Percentiles rank a stretch among this genome's conserved stretches.
Evolutionary conservation across 768 basidiomycete genomes (phyloP).

Genomic region (Lactarius evosmus): DNA sequence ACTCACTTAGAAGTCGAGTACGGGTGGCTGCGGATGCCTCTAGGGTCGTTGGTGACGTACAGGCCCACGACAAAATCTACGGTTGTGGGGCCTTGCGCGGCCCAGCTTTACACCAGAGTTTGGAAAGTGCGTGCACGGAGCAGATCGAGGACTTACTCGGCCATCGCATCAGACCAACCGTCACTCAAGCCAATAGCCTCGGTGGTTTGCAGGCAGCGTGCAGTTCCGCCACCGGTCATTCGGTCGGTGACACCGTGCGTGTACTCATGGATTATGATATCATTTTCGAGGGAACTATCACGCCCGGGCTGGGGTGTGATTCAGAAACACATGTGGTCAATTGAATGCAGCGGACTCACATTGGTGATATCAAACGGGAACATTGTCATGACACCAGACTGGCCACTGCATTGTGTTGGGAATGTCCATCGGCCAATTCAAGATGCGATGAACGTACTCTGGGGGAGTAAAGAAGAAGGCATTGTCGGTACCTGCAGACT

Average conservation of each 20-base stretch:
- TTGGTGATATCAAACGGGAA: constrained; percentile 35
- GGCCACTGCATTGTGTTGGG: constrained; percentile 28
- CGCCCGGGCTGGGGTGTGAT: constrained; percentile 44
- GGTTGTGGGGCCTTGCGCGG: constrained; percentile 39
- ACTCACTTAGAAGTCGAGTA: constrained; percentile 53
- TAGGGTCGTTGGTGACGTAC: constrained; percentile 50
- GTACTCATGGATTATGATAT: constrained; percentile 50
- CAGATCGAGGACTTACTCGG: constrained; percentile 26
- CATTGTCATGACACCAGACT: constrained; percentile 46
- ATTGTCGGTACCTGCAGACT: constrained; percentile 46
- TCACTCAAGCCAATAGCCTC: constrained; percentile 70
- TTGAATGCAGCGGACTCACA: constrained; percentile 27
- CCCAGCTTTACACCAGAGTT: constrained; percentile 32
- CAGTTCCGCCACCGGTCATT: too few relatives aligned
- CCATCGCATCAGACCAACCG: constrained; percentile 56
- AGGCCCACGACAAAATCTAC: constrained; percentile 43
- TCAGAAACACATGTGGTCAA: not conserved
- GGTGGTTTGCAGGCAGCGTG: constrained; percentile 57
- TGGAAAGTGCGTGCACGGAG: constrained; percentile 11
- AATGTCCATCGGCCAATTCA: not conserved
- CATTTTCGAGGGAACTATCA: constrained; percentile 64
- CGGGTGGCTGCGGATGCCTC: constrained; percentile 54
- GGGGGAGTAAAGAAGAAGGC: constrained; percentile 45
- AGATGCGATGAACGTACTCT: constrained; percentile 36
- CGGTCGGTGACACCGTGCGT: constrained; percentile 37